A percentile compares a stretch with the other conserved stretches of the same genome.
phyloP scores from a whole-genome alignment of 108 stramenopile genomes.

The Asterionellopsis glacialis region DNA sequence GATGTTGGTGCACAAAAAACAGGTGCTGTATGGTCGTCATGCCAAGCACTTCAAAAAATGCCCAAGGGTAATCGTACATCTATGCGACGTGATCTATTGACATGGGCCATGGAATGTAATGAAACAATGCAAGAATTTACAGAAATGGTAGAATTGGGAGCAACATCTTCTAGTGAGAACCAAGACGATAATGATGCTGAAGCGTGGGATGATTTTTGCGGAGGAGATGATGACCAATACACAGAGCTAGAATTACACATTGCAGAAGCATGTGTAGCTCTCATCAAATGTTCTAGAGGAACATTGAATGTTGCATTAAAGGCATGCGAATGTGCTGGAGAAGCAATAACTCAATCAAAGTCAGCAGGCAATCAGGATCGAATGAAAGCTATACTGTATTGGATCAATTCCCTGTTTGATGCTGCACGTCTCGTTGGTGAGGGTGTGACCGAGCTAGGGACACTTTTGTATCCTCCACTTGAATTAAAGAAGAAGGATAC shows the following conservation, averaged over 20 bases:
- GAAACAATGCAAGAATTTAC: slow-evolving; percentile 79
- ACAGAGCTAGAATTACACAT: slow-evolving; percentile 49
- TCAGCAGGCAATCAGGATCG: slow-evolving; percentile 1
- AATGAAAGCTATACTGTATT: slow-evolving; percentile 29
- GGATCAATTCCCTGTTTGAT: slow-evolving; percentile 40
- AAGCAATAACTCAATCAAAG: slow-evolving; percentile 7
- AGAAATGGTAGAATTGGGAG: slow-evolving; percentile 60
- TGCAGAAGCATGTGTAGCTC: slow-evolving; percentile 49
- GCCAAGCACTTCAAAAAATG: slow-evolving; percentile 48
- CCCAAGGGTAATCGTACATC: slow-evolving; percentile 68
- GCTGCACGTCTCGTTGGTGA: slow-evolving; percentile 61
- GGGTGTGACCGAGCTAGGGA: slow-evolving; percentile 75
- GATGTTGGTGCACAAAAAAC: slow-evolving; percentile 62
- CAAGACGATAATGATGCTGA: slow-evolving; percentile 11
- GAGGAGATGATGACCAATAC: slow-evolving; percentile 51
- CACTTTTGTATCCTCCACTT: slow-evolving; percentile 72
- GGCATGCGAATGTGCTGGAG: slow-evolving; percentile 58
- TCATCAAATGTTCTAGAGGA: slow-evolving; percentile 76
- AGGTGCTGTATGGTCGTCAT: slow-evolving; percentile 77
- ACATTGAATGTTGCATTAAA: slow-evolving; percentile 62
- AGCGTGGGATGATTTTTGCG: slow-evolving; percentile 18
- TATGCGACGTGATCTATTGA: slow-evolving; percentile 73
- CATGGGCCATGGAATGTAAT: slow-evolving; percentile 70
- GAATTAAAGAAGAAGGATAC: slow-evolving; percentile 3
- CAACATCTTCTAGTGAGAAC: slow-evolving; percentile 9